These are phyloP conservation scores for Arachis hypogaea DNA, from an alignment of 306 rosid species.

Conservation along the genomic window DNA sequence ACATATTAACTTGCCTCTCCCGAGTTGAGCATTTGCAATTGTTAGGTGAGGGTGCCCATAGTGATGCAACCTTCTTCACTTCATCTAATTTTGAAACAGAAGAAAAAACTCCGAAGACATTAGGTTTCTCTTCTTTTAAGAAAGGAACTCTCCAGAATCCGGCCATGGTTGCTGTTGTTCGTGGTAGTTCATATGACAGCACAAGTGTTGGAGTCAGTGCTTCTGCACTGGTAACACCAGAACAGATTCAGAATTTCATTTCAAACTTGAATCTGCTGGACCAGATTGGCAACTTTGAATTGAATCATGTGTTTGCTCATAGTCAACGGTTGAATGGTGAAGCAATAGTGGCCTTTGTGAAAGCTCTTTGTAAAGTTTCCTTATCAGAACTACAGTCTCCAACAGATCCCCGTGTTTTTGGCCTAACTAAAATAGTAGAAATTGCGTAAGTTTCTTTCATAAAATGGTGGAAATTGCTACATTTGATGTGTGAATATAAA, in stretches of 20 bases:
- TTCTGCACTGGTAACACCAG: slow-evolving; percentile 86
- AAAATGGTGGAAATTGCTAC: slow-evolving; percentile 96
- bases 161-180: slow-evolving; percentile 94
- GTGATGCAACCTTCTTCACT: slow-evolving; percentile 86
- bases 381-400: slow-evolving; percentile 97
- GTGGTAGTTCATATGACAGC: slow-evolving; percentile 98
- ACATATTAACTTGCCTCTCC: slow-evolving; percentile 94
- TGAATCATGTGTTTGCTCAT: slow-evolving; percentile 97
- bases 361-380: slow-evolving; percentile 93
- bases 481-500: slow-evolving; percentile 36
- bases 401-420: slow-evolving; percentile 97
- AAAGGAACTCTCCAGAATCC: slow-evolving; percentile 91
- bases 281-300: slow-evolving; percentile 94
- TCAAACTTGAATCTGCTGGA: slow-evolving; percentile 92
- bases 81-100: slow-evolving; percentile 70
- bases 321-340: slow-evolving; percentile 99
- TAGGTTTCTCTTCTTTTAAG: slow-evolving; percentile 75
- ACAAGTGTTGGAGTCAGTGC: slow-evolving; percentile 72
- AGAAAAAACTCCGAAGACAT: slow-evolving; percentile 64
- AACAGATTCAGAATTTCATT: slow-evolving; percentile 84
- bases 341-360: slow-evolving; percentile 96
- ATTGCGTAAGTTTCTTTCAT: slow-evolving; percentile 78
- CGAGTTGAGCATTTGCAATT: slow-evolving; percentile 96
- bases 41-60: slow-evolving; percentile 97
- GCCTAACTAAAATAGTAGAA: slow-evolving; percentile 97